A percentile compares a stretch with the other conserved stretches of the same genome.
Evolutionary conservation across 148 eudicot genomes (phyloP).

Genomic region (Diospyros kaki): DNA sequence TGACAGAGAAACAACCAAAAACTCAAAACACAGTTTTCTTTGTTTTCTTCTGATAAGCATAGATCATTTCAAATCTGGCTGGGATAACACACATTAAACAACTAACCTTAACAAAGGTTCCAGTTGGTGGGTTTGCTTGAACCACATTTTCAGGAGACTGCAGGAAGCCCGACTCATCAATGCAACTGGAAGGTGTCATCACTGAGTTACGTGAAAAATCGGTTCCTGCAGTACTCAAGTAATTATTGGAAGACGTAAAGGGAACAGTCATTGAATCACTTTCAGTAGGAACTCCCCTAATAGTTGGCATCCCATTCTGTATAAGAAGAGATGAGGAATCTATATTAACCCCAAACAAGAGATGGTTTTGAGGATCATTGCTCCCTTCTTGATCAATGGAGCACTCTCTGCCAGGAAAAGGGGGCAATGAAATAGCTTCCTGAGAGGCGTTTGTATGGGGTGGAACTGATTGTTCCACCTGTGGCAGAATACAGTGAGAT

Average conservation of each 20-base stretch:
- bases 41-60: background rate
- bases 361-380: conserved; percentile 51
- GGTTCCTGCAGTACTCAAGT: conserved; percentile 29
- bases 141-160: conserved; percentile 73
- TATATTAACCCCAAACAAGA: conserved; percentile 62
- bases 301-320: conserved; percentile 58
- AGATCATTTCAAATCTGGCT: background rate
- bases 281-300: conserved; percentile 41
- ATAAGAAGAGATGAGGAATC: conserved; percentile 39
- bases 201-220: conserved; percentile 55
- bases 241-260: conserved; percentile 52
- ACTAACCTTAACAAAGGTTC: conserved; percentile 75
- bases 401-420: conserved; percentile 66
- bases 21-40: background rate
- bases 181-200: conserved; percentile 59
- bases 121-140: conserved; percentile 46
- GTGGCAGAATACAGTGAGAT: conserved; percentile 39
- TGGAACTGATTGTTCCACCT: conserved; percentile 42
- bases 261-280: conserved; percentile 46
- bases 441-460: conserved; percentile 52
- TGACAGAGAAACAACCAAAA: background rate
- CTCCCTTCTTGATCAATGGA: conserved; percentile 53
- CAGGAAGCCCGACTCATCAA: conserved; percentile 74
- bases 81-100: background rate
- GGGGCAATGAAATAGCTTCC: conserved; percentile 56